Evolutionary conservation across 768 basidiomycete genomes (phyloP).

Genomic region (Tylopilus balloui): DNA sequence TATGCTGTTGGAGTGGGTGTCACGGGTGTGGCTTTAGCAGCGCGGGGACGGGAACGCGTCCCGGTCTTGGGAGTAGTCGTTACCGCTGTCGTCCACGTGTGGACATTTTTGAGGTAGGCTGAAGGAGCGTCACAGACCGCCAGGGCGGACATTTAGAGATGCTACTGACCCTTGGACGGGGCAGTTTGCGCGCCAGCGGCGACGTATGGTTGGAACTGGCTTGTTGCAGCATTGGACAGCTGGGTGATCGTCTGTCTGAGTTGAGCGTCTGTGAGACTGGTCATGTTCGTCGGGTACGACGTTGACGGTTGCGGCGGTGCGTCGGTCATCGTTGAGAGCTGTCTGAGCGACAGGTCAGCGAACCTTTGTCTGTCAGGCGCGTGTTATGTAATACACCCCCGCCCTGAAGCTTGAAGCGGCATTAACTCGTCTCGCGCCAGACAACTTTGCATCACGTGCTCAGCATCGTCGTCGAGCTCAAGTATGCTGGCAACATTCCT

Average conservation of each 20-base stretch:
- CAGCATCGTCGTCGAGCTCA: neutral
- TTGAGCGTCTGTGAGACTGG: conserved; percentile 56
- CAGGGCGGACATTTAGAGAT: neutral
- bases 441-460: neutral
- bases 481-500: conserved; percentile 21
- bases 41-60: conserved; percentile 39
- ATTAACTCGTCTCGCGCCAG: neutral
- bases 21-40: conserved; percentile 38
- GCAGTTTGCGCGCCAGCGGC: conserved; percentile 28
- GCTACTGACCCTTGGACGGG: conserved; percentile 28
- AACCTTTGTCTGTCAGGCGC: conserved; percentile 12
- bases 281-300: conserved; percentile 34
- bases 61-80: conserved; percentile 43
- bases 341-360: neutral
- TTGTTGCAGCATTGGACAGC: conserved; percentile 37
- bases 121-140: conserved; percentile 13
- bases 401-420: neutral
- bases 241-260: conserved; percentile 61
- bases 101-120: conserved; percentile 68
- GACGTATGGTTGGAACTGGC: conserved; percentile 34
- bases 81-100: conserved; percentile 53
- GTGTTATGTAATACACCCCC: conserved; percentile 23
- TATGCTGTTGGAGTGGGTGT: conserved; percentile 33
- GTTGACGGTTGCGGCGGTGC: conserved; percentile 25
- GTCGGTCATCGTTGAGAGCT: conserved; percentile 25